Evolutionary conservation across 306 rosid species (phyloP).

Genomic region (Cucurbita moschata): DNA sequence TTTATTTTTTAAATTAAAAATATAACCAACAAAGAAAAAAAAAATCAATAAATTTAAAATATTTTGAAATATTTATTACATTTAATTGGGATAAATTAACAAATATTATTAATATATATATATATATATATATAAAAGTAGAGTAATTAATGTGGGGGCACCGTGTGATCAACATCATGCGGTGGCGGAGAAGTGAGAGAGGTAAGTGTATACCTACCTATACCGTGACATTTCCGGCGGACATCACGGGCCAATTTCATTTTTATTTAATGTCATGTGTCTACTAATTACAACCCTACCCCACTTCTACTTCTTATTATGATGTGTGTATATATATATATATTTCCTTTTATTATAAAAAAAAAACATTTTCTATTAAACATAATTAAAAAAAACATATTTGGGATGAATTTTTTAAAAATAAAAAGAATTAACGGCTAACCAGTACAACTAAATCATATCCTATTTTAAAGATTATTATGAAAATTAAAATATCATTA

Average conservation of each 20-base stretch:
- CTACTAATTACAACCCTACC: not conserved
- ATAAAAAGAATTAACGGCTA: too few species aligned
- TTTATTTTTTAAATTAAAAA: not conserved
- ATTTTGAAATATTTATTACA: not conserved
- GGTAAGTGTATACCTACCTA: too few species aligned
- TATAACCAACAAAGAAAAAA: not conserved
- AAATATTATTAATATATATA: too few species aligned
- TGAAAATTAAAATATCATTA: too few species aligned
- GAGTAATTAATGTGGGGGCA: not conserved
- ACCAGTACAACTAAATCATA: too few species aligned
- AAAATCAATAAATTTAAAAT: not conserved
- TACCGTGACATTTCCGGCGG: not conserved
- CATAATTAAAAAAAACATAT: too few species aligned
- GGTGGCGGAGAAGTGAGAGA: not conserved
- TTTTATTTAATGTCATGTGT: not conserved
- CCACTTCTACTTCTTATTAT: not conserved
- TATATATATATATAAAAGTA: too few species aligned
- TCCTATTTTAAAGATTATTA: too few species aligned
- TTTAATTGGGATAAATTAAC: too few species aligned
- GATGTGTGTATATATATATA: not conserved
- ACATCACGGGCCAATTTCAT: not conserved
- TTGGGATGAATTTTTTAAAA: too few species aligned
- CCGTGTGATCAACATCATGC: slow-evolving; percentile 4
- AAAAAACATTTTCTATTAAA: not conserved
- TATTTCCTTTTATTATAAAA: not conserved